A percentile compares a stretch with the other conserved stretches of the same genome.
Evolutionary conservation across 2,329 filamentous ascomycete genomes (phyloP).

Genomic region (Ascochyta pisi): DNA sequence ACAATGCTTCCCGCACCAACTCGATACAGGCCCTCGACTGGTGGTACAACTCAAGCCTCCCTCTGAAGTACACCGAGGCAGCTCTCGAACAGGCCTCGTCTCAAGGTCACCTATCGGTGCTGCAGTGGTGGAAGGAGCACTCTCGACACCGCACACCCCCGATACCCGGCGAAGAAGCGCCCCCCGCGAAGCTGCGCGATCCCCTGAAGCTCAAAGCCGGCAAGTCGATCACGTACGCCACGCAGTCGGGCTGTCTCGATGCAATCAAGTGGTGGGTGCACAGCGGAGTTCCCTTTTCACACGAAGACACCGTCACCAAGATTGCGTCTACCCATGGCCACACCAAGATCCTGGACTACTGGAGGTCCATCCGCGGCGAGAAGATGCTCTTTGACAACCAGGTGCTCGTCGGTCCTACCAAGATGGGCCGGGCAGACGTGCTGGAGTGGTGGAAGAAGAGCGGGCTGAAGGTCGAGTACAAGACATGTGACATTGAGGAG

Average conservation of each 20-base stretch:
- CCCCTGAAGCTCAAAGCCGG: constrained; percentile 74
- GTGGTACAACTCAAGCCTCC: constrained; percentile 84
- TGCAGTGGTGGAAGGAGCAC: constrained; percentile 91
- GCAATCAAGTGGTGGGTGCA: constrained; percentile 89
- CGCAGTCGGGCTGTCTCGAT: constrained; percentile 78
- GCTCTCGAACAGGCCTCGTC: constrained; percentile 87
- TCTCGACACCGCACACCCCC: constrained; percentile 52
- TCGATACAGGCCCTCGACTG: constrained; percentile 87
- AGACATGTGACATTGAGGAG: constrained; percentile 94
- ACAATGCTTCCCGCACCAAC: constrained; percentile 84
- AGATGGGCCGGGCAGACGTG: constrained; percentile 82
- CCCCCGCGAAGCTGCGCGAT: constrained; percentile 21
- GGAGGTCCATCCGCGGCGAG: constrained; percentile 76
- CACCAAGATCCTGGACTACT: constrained; percentile 81
- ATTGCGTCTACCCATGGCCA: constrained; percentile 86
- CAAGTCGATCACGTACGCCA: constrained; percentile 81
- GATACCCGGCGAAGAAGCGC: constrained; percentile 23
- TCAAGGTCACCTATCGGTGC: constrained; percentile 81
- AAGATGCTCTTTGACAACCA: constrained; percentile 84
- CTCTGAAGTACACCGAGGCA: constrained; percentile 83
- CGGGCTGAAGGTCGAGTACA: constrained; percentile 83
- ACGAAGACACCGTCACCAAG: constrained; percentile 82
- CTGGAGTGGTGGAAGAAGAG: constrained; percentile 91
- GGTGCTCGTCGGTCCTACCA: constrained; percentile 84
- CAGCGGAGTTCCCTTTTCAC: constrained; percentile 77